Base-by-base conservation (phyloP, 345 rosid genomes). In the Citrus glauca region DNA sequence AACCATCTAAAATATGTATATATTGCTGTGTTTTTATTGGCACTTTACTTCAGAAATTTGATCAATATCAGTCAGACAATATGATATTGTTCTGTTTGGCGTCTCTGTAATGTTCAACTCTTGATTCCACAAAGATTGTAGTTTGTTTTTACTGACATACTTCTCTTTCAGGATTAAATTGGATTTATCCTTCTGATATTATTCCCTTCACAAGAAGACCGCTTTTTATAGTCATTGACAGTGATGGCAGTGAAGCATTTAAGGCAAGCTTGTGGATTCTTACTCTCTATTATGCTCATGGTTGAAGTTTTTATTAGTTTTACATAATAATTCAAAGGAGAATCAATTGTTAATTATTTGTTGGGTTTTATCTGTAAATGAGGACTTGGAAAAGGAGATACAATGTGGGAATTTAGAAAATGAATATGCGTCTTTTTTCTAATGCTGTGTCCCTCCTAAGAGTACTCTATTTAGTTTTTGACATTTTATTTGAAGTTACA, bases 181-280 rank as follows among this genome's bases (percentile, higher is more conserved):
- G 85, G 86, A 84, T 95, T 78, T 91, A 93, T 80, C 98, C 98
- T 57, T 80, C 87, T 77, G 97, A 95, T 89, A 80, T 95, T 74
- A 85, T 92, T 86, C 98, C 98, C 76, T 95, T 95, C 83, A 93
- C 98, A 61, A 90, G 98, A 83, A 91, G 86, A 81, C 94, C 98
- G 59, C 95, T 93, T 30, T 91, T 95, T 84, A 78, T 93, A 75
- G 79, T 95, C 66, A 84, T 93, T 72, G 98, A 93, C 87, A 92
- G 98, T 80, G 93, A 93, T 71, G 76, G 80, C 85, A 92, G 94
- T 73, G 83, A 86, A 77, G 87, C 84, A 68, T 95, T 93, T 76
- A 89, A 88, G 92, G 98, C 84, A 78, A 88, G 82, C 78, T 24
- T 76, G 60, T 82, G 42, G 13, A 55, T 62, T 73, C 72, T 72